Base-by-base conservation (phyloP, 2,329 filamentous ascomycete genomes). In the Lasiodiplodia sp. region DNA sequence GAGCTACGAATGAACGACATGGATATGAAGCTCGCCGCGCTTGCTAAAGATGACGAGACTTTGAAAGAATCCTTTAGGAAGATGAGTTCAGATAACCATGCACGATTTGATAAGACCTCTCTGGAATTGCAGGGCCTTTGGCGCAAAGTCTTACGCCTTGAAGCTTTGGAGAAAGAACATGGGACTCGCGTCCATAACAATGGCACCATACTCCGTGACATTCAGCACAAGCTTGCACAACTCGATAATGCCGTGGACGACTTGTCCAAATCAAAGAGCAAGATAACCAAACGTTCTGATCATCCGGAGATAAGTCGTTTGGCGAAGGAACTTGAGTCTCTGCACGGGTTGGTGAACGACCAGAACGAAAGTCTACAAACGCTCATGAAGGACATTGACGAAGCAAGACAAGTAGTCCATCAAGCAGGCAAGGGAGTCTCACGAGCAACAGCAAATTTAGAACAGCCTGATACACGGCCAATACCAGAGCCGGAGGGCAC, bases 121-220 rank as follows among this genome's bases (percentile, higher is more conserved):
- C 28, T 38, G 47, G 66, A 64, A 34, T 37, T 31, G 56, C 37
- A 60, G 62, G 25, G 38, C 6, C 34, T 73, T 16, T 53, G 66
- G 16, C 53, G 55, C 55, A 72, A 56, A 52, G 44, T 73, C 25
- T 52, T 21, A 12, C 58, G 25, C 11, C 16, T 69, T 23, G 67
- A 69, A 23, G n/a, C 34, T 2, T 14, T 37, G n/a, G 63, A 66
- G 37, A 47, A 31, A n/a, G 58, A 69, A 8, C 58, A 56, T 40
- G 49, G n/a, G 10, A 64, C 23, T 16, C 44, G 60, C 2, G 37
- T 64, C 31, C 23, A 64, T 37, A 64, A 31, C 21, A 64, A 52
- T 11, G 47, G 51, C n/a, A 47, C 31, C 4, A 10, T 67, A 34
- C 44, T 67, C 18, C 38, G 51, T 38, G 55, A 49, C 14, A 58